phyloP scores from a whole-genome alignment of 148 eudicot genomes.

The Drosera capensis region DNA sequence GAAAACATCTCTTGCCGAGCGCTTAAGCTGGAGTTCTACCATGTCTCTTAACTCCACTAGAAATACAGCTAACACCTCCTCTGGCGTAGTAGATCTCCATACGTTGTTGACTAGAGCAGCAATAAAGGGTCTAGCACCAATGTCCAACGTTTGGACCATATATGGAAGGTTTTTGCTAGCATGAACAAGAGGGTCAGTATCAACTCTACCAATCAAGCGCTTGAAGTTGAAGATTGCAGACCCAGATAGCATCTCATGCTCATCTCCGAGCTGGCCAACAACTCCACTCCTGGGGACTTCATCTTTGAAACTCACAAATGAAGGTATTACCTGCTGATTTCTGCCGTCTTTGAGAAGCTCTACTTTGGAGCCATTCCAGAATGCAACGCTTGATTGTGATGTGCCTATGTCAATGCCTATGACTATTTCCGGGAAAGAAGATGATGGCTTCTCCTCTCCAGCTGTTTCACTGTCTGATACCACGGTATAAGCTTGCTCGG shows the following conservation, averaged over 20 bases:
- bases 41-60: conserved; percentile 55
- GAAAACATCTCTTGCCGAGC: conserved; percentile 49
- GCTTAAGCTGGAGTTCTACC: conserved; percentile 54
- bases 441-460: conserved; percentile 50
- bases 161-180: conserved; percentile 70
- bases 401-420: conserved; percentile 89
- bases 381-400: conserved; percentile 66
- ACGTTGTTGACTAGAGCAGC: conserved; percentile 68
- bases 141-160: conserved; percentile 59
- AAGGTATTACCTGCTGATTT: conserved; percentile 55
- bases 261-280: conserved; percentile 39
- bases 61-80: conserved; percentile 78
- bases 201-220: conserved; percentile 69
- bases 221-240: conserved; percentile 67
- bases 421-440: conserved; percentile 45
- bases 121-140: conserved; percentile 76
- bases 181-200: conserved; percentile 71
- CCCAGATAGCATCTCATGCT: conserved; percentile 58
- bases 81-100: conserved; percentile 84
- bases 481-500: conserved; percentile 69
- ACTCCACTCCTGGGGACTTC: conserved; percentile 60
- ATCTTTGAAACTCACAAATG: conserved; percentile 70
- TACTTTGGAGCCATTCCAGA: conserved; percentile 82
- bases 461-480: conserved; percentile 74
- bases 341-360: conserved; percentile 58